These are phyloP conservation scores for Ilex asprella DNA, from an alignment of 257 asterid species.

Conservation along the genomic window DNA sequence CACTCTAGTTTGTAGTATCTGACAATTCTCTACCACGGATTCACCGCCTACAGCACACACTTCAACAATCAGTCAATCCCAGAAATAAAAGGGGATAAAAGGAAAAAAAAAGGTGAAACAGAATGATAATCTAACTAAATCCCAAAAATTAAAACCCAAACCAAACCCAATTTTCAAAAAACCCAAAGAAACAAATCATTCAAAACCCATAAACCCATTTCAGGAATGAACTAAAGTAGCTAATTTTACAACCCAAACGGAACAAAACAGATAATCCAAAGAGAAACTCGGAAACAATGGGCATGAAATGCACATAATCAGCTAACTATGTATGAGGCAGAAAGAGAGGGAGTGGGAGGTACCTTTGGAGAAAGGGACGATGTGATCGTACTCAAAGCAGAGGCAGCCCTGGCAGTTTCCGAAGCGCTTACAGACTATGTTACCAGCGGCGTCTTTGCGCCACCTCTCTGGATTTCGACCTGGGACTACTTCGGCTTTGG, in stretches of 20 bases:
- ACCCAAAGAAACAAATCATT: not conserved
- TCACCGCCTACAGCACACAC: conserved; percentile 69
- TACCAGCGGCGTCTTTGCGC: conserved; percentile 97
- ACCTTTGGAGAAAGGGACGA: conserved; percentile 90
- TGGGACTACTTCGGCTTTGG: conserved; percentile 61
- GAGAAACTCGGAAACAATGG: not conserved
- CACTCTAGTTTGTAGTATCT: conserved; percentile 92
- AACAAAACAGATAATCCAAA: not conserved
- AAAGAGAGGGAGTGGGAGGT: not conserved
- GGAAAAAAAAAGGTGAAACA: not conserved
- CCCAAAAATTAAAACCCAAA: not conserved
- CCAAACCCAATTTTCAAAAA: not conserved
- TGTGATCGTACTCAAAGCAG: conserved; percentile 93
- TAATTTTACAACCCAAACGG: no score
- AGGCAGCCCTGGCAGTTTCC: conserved; percentile 86
- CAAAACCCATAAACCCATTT: not conserved
- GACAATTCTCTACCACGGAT: conserved; percentile 84
- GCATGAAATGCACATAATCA: not conserved
- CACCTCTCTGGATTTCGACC: conserved; percentile 99
- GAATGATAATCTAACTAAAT: not conserved
- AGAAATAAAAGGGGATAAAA: not conserved
- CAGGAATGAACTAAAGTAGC: not conserved
- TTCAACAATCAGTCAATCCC: not conserved
- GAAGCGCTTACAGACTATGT: conserved; percentile 87
- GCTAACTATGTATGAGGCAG: not conserved